These are phyloP conservation scores for Amaranthus cruentus DNA, from an alignment of 148 eudicot species.

Conservation along the genomic window DNA sequence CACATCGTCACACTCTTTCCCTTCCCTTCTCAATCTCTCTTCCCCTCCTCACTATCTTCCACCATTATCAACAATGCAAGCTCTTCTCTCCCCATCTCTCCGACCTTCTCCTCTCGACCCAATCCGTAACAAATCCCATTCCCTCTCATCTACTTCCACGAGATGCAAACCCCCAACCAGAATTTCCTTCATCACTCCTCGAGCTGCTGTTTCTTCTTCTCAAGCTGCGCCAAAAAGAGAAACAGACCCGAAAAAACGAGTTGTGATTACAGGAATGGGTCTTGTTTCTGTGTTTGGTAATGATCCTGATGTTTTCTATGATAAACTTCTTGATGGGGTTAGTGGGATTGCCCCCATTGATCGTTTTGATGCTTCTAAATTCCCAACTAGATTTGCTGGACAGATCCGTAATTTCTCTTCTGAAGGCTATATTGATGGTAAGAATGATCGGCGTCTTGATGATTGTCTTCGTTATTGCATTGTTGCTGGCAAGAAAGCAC, in stretches of 20 bases:
- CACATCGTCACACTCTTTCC: conserved; percentile 2
- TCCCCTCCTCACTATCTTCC: not conserved
- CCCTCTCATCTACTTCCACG: not conserved
- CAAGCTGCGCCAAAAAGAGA: conserved; percentile 59
- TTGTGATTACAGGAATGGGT: conserved; percentile 89
- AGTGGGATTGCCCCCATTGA: conserved; percentile 70
- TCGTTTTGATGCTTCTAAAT: conserved; percentile 83
- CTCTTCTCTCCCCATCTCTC: conserved; percentile 44
- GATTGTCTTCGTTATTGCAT: conserved; percentile 58
- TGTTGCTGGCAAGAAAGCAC: conserved; percentile 74
- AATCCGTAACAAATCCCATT: conserved; percentile 26
- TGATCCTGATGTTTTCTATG: conserved; percentile 68
- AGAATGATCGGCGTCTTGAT: conserved; percentile 60
- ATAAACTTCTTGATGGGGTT: conserved; percentile 72
- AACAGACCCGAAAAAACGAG: conserved; percentile 87
- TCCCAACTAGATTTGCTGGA: conserved; percentile 68
- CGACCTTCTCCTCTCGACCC: conserved; percentile 48
- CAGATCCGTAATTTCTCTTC: conserved; percentile 57
- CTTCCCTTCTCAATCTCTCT: not conserved
- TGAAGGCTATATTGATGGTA: conserved; percentile 63
- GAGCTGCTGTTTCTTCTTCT: conserved; percentile 25
- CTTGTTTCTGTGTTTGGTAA: conserved; percentile 88
- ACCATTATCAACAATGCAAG: conserved; percentile 39
- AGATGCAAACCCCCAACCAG: conserved; percentile 13
- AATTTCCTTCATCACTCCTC: conserved; percentile 18